These are phyloP conservation scores for Paramecium octaurelia DNA, from an alignment of 73 alveolate genomes.

Conservation along the genomic window DNA sequence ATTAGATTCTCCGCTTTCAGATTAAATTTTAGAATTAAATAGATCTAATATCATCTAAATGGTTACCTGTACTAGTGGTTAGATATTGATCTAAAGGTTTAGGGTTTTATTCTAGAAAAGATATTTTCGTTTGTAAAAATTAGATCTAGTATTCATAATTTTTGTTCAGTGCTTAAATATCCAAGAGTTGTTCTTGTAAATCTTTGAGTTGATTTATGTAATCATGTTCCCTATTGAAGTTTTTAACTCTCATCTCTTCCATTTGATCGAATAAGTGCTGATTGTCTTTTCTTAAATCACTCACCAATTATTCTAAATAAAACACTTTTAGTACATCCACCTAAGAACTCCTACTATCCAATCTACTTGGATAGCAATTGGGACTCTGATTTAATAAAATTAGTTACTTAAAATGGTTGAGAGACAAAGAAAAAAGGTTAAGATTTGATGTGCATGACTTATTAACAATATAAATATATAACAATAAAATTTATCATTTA, in stretches of 20 bases:
- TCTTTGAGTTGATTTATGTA: neutral
- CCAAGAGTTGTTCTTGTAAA: neutral
- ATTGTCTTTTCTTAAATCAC: slow-evolving; percentile 1
- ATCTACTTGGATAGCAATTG: neutral
- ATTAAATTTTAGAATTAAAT: neutral
- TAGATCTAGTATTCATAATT: neutral
- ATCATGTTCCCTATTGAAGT: neutral
- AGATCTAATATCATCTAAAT: neutral
- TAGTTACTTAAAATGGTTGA: neutral
- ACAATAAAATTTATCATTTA: neutral
- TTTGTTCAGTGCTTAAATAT: neutral
- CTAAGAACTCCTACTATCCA: neutral
- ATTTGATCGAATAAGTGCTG: neutral
- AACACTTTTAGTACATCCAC: neutral
- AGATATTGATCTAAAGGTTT: neutral
- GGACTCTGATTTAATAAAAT: neutral
- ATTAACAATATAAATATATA: neutral
- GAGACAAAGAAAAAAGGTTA: neutral
- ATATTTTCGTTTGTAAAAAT: neutral
- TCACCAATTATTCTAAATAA: neutral
- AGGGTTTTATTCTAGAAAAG: neutral
- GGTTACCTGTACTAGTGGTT: neutral
- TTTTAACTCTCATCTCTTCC: neutral
- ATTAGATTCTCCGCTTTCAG: neutral
- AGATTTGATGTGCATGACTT: neutral